These are phyloP conservation scores for Penicillium expansum DNA, from an alignment of 2,329 filamentous ascomycete genomes.

Conservation along the genomic window DNA sequence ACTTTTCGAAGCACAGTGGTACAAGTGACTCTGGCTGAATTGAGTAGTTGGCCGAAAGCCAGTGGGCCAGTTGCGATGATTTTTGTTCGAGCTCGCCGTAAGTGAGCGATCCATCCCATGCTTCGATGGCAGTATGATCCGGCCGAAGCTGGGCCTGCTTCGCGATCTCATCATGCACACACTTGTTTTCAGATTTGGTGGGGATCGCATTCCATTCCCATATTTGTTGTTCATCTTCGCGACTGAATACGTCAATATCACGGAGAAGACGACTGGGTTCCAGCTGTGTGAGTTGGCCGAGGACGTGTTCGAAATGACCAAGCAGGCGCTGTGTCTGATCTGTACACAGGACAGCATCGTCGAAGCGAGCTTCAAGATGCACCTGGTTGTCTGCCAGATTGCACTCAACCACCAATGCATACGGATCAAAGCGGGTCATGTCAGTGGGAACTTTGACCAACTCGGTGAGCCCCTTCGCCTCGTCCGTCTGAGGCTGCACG, in stretches of 20 bases:
- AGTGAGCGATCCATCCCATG: slow-evolving; percentile 30
- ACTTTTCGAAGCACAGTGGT: not conserved
- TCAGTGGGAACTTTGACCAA: slow-evolving; percentile 1
- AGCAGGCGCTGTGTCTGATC: not conserved
- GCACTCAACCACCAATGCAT: slow-evolving; percentile 61
- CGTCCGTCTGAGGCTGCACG: not conserved
- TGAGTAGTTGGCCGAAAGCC: slow-evolving; percentile 25
- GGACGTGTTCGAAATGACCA: slow-evolving; percentile 6
- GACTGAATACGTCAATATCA: slow-evolving; percentile 8
- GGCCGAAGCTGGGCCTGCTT: slow-evolving; percentile 8
- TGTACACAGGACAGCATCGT: not conserved
- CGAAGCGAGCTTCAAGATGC: slow-evolving; percentile 2
- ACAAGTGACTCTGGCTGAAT: not conserved
- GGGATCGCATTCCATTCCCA: slow-evolving; percentile 8
- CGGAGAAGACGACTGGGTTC: not conserved
- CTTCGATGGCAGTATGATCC: slow-evolving; percentile 11
- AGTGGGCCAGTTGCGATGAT: slow-evolving; percentile 29
- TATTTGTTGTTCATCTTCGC: slow-evolving; percentile 8
- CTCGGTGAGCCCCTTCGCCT: not conserved
- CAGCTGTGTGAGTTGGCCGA: not conserved
- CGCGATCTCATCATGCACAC: slow-evolving; percentile 9
- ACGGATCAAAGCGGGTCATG: slow-evolving; percentile 39
- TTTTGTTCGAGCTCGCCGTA: slow-evolving; percentile 30
- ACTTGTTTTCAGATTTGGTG: not conserved
- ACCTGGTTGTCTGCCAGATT: slow-evolving; percentile 38